phyloP scores from a whole-genome alignment of 2,329 filamentous ascomycete genomes.

The Didymella pomorum region DNA sequence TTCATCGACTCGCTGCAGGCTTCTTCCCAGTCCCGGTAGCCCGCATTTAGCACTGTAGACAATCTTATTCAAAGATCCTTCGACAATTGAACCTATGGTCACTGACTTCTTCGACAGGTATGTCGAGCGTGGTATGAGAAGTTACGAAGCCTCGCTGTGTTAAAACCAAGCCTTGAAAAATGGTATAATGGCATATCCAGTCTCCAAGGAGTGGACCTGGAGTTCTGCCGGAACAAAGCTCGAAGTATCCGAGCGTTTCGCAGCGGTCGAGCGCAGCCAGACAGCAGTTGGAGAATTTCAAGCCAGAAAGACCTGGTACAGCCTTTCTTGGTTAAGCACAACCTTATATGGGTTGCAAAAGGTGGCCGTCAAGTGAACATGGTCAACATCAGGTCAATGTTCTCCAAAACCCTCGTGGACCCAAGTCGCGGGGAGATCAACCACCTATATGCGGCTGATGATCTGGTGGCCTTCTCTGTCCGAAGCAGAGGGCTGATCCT shows the following conservation, averaged over 20 bases:
- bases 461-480: conserved; percentile 36
- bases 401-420: conserved; percentile 17
- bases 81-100: background rate
- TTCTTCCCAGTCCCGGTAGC: too few relatives aligned
- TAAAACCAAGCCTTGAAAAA: conserved; percentile 27
- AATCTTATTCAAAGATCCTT: too few relatives aligned
- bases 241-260: conserved; percentile 38
- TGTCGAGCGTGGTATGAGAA: conserved; percentile 44
- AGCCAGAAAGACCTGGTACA: background rate
- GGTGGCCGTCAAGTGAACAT: conserved; percentile 23
- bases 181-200: conserved; percentile 35
- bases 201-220: conserved; percentile 26
- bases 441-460: conserved; percentile 29
- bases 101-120: conserved; percentile 33
- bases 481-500: conserved; percentile 20
- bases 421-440: conserved; percentile 36
- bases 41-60: too few relatives aligned
- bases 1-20: too few relatives aligned
- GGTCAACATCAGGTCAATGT: conserved; percentile 36
- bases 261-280: conserved; percentile 22
- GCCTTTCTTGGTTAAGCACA: conserved; percentile 28
- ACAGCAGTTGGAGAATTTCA: conserved; percentile 10
- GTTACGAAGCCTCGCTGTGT: conserved; percentile 37
- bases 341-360: conserved; percentile 25
- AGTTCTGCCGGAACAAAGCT: conserved; percentile 31